Evolutionary conservation across 176 grass and related monocot genomes (phyloP), one percentile per base, ranked within the genome.

Genomic region (Rhynchospora tenuis): DNA sequence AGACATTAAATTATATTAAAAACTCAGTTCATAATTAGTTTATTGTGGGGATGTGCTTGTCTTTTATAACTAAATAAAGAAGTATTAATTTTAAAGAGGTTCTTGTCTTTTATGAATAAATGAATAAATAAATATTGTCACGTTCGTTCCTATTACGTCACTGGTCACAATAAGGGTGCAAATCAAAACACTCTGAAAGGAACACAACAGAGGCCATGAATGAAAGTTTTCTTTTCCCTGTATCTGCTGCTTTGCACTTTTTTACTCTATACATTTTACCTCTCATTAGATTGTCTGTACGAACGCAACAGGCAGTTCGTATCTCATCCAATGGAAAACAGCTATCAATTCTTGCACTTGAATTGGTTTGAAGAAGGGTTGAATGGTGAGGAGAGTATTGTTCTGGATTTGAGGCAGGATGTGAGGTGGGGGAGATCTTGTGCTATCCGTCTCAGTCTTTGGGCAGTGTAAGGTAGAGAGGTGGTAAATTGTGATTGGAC

Each of bases 401-500:
- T 81, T 81, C 47, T 31, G 59, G 59, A 43, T n/a, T 13, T 26
- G 1, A 43, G 57, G 42, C 33, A 44, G 54, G 78, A 81, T 81
- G 8, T 22, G 68, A 46, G 55, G 20, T 47, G 29, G 47, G 55
- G 78, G 29, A 81, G 59, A 81, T 47, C 58, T 47, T 57, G 57
- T 45, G 55, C 17, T 22, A 47, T 2, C 6, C 19, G 50, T 81
- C 24, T 22, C 29, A 43, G 52, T 58, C 19, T 10, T 14, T 10
- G 20, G 58, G 55, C 33, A 27, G 58, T 44, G 19, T 64, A 5
- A 14, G 29, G 59, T 82, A 16, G 33, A 9, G 63, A 59, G 48
- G 82, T 84, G 82, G 27, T 84, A 9, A 27, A 24, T 3, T 85
- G 42, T 24, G 0, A 77, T 85, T 85, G 51, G 83, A 45, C 52